A percentile compares a stretch with the other conserved stretches of the same genome.
Conservation (phyloP, 371 early-diverging fungal genomes). For the Umbelopsis sp. region DNA sequence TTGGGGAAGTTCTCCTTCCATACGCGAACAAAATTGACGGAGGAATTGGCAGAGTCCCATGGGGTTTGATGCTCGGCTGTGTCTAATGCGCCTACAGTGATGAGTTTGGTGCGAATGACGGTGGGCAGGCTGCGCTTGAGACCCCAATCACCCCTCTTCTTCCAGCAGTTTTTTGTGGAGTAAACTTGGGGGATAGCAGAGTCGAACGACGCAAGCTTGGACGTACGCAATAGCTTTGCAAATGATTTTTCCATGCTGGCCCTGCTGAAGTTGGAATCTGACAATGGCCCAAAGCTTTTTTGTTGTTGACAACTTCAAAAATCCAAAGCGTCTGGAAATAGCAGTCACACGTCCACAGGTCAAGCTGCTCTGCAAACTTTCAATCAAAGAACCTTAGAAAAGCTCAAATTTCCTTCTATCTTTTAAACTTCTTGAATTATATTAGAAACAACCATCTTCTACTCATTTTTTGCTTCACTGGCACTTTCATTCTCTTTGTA, state of each 20-base stretch:
- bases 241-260: constrained; percentile 72
- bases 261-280: background rate
- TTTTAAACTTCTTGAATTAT: too few relatives aligned
- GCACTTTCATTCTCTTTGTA: too few relatives aligned
- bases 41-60: constrained; percentile 63
- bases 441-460: too few relatives aligned
- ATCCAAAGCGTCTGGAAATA: background rate
- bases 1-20: constrained; percentile 76
- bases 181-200: constrained; percentile 74
- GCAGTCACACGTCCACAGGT: too few relatives aligned
- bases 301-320: constrained; percentile 9
- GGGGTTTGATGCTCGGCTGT: constrained; percentile 76
- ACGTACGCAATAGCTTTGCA: constrained; percentile 68
- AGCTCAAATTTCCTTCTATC: too few relatives aligned
- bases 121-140: constrained; percentile 76
- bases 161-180: constrained; percentile 54
- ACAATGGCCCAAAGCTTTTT: background rate
- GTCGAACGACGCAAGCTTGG: constrained; percentile 75
- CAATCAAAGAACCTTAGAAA: too few relatives aligned
- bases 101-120: constrained; percentile 61
- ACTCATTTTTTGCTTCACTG: too few relatives aligned
- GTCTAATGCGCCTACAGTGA: constrained; percentile 68
- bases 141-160: constrained; percentile 76
- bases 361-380: too few relatives aligned
- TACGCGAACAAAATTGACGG: constrained; percentile 57